Conservation (phyloP, 2,329 filamentous ascomycete species). For the Colletotrichum coccodes region DNA sequence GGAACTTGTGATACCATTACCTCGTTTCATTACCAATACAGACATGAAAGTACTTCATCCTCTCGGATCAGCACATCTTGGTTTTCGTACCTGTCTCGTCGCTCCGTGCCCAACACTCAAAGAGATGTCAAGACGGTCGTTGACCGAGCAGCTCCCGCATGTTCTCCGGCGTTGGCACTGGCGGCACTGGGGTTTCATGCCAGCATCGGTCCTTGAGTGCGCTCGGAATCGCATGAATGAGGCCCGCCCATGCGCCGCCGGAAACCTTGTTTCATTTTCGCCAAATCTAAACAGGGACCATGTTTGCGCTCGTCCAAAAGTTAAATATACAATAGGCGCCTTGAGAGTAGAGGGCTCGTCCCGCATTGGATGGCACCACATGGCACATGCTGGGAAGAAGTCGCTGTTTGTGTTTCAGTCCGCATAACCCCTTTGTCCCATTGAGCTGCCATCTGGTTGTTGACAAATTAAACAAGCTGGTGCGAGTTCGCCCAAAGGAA, state of each 20-base stretch:
- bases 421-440: not conserved
- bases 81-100: not conserved
- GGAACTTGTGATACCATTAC: slow-evolving; percentile 24
- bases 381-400: not conserved
- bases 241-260: not conserved
- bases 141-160: not conserved
- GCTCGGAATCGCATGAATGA: slow-evolving; percentile 13
- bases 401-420: slow-evolving; percentile 5
- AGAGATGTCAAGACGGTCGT: not conserved
- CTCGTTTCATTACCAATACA: slow-evolving; percentile 11
- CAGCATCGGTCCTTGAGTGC: not conserved
- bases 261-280: not conserved
- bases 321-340: not conserved
- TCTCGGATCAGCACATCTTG: not conserved
- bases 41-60: not conserved
- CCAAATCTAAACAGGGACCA: not conserved
- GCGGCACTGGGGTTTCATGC: slow-evolving; percentile 9
- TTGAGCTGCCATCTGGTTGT: not conserved
- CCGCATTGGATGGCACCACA: slow-evolving; percentile 5
- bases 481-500: not conserved
- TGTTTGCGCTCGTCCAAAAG: not conserved
- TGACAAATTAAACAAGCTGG: not conserved
- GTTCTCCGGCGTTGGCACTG: not conserved
- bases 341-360: not conserved
- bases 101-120: not conserved